These are phyloP conservation scores for Colletotrichum noveboracense DNA, from an alignment of 2,329 filamentous ascomycete species.

Conservation along the genomic window DNA sequence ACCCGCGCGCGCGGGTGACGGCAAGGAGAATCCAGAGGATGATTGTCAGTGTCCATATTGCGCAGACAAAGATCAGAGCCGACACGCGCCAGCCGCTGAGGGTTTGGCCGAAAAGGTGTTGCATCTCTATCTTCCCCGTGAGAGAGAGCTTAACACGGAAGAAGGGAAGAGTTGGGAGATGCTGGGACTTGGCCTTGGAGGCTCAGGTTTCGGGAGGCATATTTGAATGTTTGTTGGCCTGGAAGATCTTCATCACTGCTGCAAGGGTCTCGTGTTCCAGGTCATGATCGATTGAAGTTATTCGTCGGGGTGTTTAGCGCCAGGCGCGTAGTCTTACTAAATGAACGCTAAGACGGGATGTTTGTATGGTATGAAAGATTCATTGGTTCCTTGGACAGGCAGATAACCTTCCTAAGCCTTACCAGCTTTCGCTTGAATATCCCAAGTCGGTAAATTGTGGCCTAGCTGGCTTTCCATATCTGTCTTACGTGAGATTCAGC, in stretches of 20 bases:
- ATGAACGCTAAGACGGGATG: neutral
- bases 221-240: fast-evolving
- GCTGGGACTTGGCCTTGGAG: too few species aligned
- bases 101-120: neutral
- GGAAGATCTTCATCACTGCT: fast-evolving
- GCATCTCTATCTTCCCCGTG: neutral
- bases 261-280: neutral
- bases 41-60: neutral
- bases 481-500: neutral
- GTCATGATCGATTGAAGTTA: neutral
- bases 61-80: neutral
- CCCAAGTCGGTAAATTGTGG: neutral
- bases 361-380: fast-evolving
- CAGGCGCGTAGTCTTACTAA: neutral
- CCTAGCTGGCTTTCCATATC: neutral
- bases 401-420: neutral
- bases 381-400: neutral
- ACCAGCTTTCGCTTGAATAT: neutral
- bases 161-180: too few species aligned
- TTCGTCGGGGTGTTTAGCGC: neutral
- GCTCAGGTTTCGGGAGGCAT: neutral
- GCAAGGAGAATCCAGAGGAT: neutral
- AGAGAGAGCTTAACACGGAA: neutral
- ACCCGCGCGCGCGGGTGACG: neutral
- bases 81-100: neutral